A percentile compares a stretch with the other conserved stretches of the same genome.
These are phyloP conservation scores for Ustilago xerochloae DNA, from an alignment of 1,284 basidiomycete genomes.

Conservation along the genomic window DNA sequence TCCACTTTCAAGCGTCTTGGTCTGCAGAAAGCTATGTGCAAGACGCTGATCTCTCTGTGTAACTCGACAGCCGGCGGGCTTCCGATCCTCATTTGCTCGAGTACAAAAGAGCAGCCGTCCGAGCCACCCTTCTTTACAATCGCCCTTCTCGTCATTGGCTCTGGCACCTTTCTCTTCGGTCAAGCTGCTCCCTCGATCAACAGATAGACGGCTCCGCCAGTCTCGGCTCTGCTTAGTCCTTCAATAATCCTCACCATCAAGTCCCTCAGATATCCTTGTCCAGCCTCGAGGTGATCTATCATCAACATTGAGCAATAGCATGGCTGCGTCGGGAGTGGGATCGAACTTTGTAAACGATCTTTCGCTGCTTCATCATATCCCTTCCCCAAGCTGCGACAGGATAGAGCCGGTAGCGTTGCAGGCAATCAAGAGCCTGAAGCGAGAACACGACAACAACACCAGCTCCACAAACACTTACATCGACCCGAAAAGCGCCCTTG, in stretches of 20 bases:
- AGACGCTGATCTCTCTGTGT: too few species aligned
- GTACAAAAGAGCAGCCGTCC: too few species aligned
- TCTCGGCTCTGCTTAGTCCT: neutral
- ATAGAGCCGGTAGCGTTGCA: neutral
- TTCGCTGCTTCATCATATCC: neutral
- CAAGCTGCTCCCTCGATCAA: neutral
- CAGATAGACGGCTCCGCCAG: neutral
- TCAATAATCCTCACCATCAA: neutral
- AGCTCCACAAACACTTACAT: neutral
- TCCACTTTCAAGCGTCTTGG: too few species aligned
- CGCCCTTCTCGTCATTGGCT: too few species aligned
- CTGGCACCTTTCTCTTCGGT: neutral
- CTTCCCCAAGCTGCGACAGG: neutral
- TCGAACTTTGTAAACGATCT: neutral
- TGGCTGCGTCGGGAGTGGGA: neutral
- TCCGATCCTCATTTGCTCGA: too few species aligned
- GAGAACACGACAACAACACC: neutral
- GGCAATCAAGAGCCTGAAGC: neutral
- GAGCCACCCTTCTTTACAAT: too few species aligned
- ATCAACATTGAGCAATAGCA: neutral
- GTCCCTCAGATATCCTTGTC: too few species aligned
- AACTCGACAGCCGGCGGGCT: too few species aligned
- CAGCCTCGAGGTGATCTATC: too few species aligned
- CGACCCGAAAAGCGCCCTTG: slow-evolving; percentile 7
- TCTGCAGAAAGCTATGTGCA: too few species aligned